Percentiles rank a stretch among this genome's conserved stretches.
Evolutionary conservation across 345 rosid genomes (phyloP).

Genomic region (Hibiscus trionum): DNA sequence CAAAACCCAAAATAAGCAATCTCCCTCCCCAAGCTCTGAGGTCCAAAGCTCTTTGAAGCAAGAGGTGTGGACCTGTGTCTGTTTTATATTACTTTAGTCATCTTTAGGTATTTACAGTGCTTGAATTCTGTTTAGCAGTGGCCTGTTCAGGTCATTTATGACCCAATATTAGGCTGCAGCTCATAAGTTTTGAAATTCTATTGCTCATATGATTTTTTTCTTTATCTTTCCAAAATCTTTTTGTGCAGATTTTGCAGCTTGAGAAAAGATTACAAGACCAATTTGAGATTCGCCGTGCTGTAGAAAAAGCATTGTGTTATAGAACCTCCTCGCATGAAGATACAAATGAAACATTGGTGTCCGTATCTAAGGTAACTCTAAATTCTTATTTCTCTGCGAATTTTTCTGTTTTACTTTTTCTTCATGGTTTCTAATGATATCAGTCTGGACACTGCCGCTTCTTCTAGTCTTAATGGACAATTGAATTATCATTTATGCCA

Average conservation of each 20-base stretch:
- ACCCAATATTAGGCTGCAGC: background rate
- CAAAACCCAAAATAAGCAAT: constrained; percentile 32
- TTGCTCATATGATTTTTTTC: background rate
- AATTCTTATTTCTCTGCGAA: too few relatives aligned
- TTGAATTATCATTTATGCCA: background rate
- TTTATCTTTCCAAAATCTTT: background rate
- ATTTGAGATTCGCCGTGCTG: constrained; percentile 59
- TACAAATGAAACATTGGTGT: constrained; percentile 34
- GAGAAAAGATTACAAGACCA: constrained; percentile 78
- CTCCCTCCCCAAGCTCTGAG: constrained; percentile 28
- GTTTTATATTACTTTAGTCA: background rate
- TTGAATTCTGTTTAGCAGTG: background rate
- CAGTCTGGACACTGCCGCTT: background rate
- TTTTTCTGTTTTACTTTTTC: too few relatives aligned
- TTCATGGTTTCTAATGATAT: too few relatives aligned
- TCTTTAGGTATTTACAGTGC: background rate
- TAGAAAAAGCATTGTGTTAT: constrained; percentile 84
- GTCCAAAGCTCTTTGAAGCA: constrained; percentile 60
- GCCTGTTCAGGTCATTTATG: background rate
- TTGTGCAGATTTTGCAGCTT: constrained; percentile 69
- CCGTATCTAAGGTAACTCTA: constrained; percentile 43
- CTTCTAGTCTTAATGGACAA: background rate
- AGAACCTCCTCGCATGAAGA: constrained; percentile 30
- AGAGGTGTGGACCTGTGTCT: constrained; percentile 49
- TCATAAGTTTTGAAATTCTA: background rate